A percentile compares a stretch with the other conserved stretches of the same genome.
Conservation (phyloP, 179 eudicot genomes). For the Corrigiola litoralis region DNA sequence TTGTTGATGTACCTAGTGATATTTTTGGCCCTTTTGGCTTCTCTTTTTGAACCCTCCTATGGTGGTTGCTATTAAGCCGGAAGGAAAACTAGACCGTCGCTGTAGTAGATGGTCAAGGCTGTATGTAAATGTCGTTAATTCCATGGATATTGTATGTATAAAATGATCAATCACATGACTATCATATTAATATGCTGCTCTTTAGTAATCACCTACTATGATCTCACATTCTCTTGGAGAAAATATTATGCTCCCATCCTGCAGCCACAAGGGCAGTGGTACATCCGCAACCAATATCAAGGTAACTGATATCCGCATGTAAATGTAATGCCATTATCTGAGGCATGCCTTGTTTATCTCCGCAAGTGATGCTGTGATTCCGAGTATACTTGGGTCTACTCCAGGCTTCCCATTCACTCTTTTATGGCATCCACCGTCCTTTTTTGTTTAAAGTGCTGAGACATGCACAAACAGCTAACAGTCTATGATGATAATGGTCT, state of each 20-base stretch:
- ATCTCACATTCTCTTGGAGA: too few species aligned
- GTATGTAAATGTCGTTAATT: too few species aligned
- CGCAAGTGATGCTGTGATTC: not conserved
- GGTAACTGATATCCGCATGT: too few species aligned
- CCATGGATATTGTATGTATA: not conserved
- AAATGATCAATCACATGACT: not conserved
- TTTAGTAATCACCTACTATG: too few species aligned
- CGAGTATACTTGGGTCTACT: not conserved
- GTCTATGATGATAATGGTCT: conserved; percentile 10
- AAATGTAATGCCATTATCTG: too few species aligned
- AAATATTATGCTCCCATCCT: too few species aligned
- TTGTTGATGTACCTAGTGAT: not conserved
- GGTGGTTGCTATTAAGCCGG: conserved; percentile 10
- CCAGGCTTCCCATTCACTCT: not conserved
- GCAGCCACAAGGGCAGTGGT: too few species aligned
- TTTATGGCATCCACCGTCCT: not conserved
- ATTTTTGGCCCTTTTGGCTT: not conserved
- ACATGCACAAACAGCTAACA: not conserved
- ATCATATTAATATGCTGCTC: too few species aligned
- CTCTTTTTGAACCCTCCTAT: not conserved
- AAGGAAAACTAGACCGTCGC: not conserved
- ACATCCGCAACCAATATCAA: too few species aligned
- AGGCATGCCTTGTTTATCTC: not conserved
- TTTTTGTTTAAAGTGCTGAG: conserved; percentile 4
- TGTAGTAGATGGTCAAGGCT: too few species aligned